These are phyloP conservation scores for Tuber microsphaerosporum DNA, from an alignment of 495 filamentous ascomycete species.

Conservation along the genomic window DNA sequence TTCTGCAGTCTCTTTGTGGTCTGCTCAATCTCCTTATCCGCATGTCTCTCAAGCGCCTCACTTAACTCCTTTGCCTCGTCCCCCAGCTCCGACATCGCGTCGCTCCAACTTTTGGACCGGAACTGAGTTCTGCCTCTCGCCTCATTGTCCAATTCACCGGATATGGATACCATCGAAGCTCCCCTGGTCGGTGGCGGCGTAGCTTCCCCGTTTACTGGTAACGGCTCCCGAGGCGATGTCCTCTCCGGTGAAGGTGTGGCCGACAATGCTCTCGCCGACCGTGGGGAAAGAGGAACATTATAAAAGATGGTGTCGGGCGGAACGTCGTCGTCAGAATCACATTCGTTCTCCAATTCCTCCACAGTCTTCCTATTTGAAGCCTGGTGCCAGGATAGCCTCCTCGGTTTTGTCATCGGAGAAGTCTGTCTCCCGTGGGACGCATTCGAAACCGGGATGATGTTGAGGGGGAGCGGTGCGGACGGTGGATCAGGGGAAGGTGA, in stretches of 20 bases:
- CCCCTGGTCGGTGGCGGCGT: conserved; percentile 20
- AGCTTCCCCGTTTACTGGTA: conserved; percentile 16
- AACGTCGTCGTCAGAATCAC: conserved; percentile 77
- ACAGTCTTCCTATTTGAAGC: conserved; percentile 62
- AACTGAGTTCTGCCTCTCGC: conserved; percentile 47
- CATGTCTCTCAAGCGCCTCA: conserved; percentile 79
- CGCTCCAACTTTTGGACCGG: conserved; percentile 80
- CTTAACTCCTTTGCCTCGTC: conserved; percentile 82
- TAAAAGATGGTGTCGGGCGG: conserved; percentile 85
- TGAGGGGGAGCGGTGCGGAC: conserved; percentile 5
- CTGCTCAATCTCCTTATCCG: conserved; percentile 54
- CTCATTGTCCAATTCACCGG: conserved; percentile 42
- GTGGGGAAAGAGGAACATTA: conserved; percentile 91
- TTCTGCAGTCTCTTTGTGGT: conserved; percentile 41
- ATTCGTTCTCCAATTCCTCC: conserved; percentile 77
- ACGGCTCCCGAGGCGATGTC: not conserved
- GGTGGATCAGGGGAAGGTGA: conserved; percentile 25
- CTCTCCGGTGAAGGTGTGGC: conserved; percentile 34
- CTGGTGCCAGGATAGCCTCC: conserved; percentile 56
- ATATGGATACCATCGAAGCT: conserved; percentile 42
- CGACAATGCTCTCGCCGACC: conserved; percentile 48
- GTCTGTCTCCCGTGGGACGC: conserved; percentile 6
- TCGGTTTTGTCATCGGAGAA: conserved; percentile 44
- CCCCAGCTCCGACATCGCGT: conserved; percentile 69
- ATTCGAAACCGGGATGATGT: conserved; percentile 11